phyloP scores from a whole-genome alignment of 148 eudicot species.

The Rhododendron vialii region DNA sequence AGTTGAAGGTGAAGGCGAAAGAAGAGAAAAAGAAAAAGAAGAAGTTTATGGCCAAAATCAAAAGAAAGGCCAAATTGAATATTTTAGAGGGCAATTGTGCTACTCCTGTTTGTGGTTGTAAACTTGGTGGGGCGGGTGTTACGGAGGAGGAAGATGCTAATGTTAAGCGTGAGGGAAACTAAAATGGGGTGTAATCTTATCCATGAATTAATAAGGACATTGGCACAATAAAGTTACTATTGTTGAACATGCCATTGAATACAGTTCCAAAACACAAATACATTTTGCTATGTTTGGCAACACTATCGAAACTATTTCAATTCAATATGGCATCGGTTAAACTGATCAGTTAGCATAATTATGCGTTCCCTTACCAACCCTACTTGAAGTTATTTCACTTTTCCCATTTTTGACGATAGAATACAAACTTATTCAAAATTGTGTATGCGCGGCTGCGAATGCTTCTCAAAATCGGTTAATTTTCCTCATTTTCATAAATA shows the following conservation, averaged over 20 bases:
- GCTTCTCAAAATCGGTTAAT: background rate
- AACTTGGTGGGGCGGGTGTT: background rate
- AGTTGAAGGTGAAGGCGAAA: background rate
- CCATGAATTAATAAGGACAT: background rate
- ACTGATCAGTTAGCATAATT: too few species aligned
- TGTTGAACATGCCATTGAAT: too few species aligned
- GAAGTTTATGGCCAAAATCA: background rate
- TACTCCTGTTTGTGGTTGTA: background rate
- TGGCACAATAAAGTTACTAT: too few species aligned
- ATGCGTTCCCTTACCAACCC: too few species aligned
- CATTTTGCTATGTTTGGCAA: too few species aligned
- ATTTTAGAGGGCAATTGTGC: background rate
- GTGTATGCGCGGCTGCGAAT: background rate
- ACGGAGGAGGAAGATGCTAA: background rate
- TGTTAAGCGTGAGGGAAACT: background rate
- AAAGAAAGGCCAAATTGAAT: background rate
- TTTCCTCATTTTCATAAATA: background rate
- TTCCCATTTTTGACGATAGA: too few species aligned
- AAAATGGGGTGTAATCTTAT: background rate
- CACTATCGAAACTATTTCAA: too few species aligned
- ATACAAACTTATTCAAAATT: too few species aligned
- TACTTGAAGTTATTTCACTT: too few species aligned
- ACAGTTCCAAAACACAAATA: too few species aligned
- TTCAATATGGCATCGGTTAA: too few species aligned
- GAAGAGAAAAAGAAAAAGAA: background rate